A percentile compares a stretch with the other conserved stretches of the same genome.
Evolutionary conservation across 75 land plant genomes (phyloP).

Genomic region (Pseudotsuga menziesii): DNA sequence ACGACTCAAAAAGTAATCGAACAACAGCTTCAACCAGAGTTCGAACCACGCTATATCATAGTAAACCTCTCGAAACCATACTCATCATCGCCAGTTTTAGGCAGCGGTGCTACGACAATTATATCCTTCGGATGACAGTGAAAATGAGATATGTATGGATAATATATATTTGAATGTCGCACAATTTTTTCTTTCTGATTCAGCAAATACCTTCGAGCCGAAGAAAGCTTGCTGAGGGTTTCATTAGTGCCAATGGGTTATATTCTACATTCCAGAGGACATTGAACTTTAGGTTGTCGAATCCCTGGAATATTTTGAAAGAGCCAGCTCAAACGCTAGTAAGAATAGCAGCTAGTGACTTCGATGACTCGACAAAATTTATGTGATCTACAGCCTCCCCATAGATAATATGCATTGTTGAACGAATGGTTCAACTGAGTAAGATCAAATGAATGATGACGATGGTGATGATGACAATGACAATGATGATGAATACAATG

Average conservation of each 20-base stretch:
- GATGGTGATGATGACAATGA: no score
- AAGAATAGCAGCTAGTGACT: not conserved
- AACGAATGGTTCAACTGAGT: not conserved
- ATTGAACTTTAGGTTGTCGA: not conserved
- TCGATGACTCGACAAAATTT: not conserved
- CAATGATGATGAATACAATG: no score
- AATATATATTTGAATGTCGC: no score
- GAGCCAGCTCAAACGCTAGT: not conserved
- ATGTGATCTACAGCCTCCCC: no score
- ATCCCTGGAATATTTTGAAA: no score
- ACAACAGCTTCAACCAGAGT: no score
- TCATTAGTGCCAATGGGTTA: not conserved
- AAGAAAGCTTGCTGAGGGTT: not conserved
- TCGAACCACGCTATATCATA: no score
- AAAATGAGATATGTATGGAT: not conserved
- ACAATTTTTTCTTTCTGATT: not conserved
- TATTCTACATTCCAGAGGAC: not conserved
- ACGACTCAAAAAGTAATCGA: no score
- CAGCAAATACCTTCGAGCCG: not conserved
- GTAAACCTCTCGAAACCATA: no score
- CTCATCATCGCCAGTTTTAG: not conserved
- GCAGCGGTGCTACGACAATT: conserved; percentile 5
- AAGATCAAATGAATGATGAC: no score
- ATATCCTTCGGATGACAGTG: conserved; percentile 1
- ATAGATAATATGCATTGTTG: not conserved